Conservation (phyloP, 768 basidiomycete genomes). For the Calvatia gigantea region DNA sequence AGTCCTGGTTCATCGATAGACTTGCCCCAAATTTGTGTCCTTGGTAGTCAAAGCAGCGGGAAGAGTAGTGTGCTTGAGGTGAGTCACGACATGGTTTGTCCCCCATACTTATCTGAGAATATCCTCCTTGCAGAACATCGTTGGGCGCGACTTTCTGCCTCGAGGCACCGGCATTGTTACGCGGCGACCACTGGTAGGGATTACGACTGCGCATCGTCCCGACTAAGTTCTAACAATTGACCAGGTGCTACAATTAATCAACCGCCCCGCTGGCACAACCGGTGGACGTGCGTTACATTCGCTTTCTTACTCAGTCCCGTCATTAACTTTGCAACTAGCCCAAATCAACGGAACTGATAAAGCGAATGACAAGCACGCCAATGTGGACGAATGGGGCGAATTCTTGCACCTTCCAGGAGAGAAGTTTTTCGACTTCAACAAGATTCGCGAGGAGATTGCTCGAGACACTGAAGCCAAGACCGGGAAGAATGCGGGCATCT, state of each 20-base stretch:
- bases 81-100: conserved; percentile 16
- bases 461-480: conserved; percentile 98
- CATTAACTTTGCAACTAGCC: conserved; percentile 19
- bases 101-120: conserved; percentile 1
- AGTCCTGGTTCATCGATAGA: conserved; percentile 77
- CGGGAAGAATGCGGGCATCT: conserved; percentile 97
- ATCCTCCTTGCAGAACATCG: conserved; percentile 71
- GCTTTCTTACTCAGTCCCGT: background rate
- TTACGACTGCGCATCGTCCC: background rate
- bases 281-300: conserved; percentile 13
- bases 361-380: conserved; percentile 69
- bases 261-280: conserved; percentile 58
- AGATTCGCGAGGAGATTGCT: conserved; percentile 95
- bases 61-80: conserved; percentile 94
- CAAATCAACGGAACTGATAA: conserved; percentile 46
- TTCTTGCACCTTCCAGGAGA: conserved; percentile 95
- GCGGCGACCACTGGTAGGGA: conserved; percentile 83
- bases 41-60: conserved; percentile 89
- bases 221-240: conserved; percentile 1
- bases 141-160: conserved; percentile 97
- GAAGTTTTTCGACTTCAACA: conserved; percentile 97
- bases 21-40: conserved; percentile 88
- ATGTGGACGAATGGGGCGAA: conserved; percentile 97
- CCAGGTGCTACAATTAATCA: conserved; percentile 91
- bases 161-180: conserved; percentile 99